Evolutionary conservation across 2,329 filamentous ascomycete species (phyloP), one percentile per base, ranked within the genome.

Genomic region (Penicillium sclerotigenum): DNA sequence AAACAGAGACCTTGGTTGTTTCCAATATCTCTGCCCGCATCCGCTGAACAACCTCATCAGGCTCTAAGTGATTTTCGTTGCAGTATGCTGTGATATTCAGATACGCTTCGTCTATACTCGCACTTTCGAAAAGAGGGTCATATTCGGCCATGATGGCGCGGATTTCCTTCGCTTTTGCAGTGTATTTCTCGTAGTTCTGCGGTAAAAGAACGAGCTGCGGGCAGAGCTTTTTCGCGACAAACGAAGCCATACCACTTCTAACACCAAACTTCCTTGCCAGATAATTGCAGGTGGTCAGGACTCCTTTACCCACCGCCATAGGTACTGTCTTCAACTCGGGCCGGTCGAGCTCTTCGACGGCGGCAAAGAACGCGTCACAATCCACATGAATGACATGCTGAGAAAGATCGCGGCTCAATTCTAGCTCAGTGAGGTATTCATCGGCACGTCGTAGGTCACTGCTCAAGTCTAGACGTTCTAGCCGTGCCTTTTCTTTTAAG

Each of bases 301-400:
- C 86, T 8, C 86, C 86, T 65, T 83, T 83, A 0, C 94, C 94
- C 0, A 99, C 94, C 0, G 93, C 91, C 76, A 99, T 97, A 0
- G 94, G 94, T 0, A 96, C 79, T 37, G 91, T 80, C 57, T 88
- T 89, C 43, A 99, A 81, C 69, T 96, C 92, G 0, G 93, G 94
- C 1, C 88, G 82, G 66, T 90, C 87, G 3, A 92, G 81, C 63
- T 87, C 90, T 72, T 97, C 94, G 0, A 97, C 94, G 0, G 94
- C 91, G 0, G 94, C 94, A 68, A 94, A 99, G 74, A 99, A 99
- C 16, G 94, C 94, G 77, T 99, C 94, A 74, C 94, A 97, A 72
- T 99, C 94, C 46, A 97, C 83, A 70, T 99, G 94, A 0, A 97
- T 88, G 24, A 97, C 84, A 55, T 85, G 80, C 71, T 97, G 94